These are phyloP conservation scores for Phialophora expanda DNA, from an alignment of 2,329 filamentous ascomycete genomes.

Conservation along the genomic window DNA sequence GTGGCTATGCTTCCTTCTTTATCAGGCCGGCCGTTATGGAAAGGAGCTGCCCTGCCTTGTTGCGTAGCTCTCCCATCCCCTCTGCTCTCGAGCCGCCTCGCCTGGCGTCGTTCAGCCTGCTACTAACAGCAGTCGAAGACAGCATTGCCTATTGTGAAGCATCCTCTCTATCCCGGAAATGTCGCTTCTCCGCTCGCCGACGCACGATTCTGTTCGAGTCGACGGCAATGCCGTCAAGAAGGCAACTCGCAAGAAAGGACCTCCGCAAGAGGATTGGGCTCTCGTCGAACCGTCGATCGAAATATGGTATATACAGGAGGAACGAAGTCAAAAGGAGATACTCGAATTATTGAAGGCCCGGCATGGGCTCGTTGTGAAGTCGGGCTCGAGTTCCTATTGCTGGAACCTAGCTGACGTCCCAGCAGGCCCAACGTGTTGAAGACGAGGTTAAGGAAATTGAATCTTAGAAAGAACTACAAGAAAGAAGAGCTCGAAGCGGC, in stretches of 20 bases:
- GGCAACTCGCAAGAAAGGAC: slow-evolving; percentile 1
- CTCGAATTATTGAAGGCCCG: not conserved
- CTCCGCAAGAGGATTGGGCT: not conserved
- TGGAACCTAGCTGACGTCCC: not conserved
- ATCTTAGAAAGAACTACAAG: not conserved
- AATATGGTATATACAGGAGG: not conserved
- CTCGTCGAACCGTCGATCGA: not conserved
- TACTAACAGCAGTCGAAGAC: too few species aligned
- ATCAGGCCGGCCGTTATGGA: too few species aligned
- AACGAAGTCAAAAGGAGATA: not conserved
- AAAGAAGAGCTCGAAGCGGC: not conserved
- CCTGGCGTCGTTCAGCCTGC: too few species aligned
- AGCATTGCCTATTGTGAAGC: too few species aligned
- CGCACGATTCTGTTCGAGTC: too few species aligned
- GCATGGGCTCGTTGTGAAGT: not conserved
- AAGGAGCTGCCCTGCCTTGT: too few species aligned
- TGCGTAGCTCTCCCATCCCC: too few species aligned
- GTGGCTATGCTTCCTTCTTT: too few species aligned
- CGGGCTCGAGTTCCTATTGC: not conserved
- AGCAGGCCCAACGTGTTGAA: not conserved
- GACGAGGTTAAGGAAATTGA: not conserved
- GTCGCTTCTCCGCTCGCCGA: too few species aligned
- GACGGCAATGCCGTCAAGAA: not conserved
- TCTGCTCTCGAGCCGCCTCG: too few species aligned
- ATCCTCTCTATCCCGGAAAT: too few species aligned